These are phyloP conservation scores for Aspergillus niger DNA, from an alignment of 2,329 filamentous ascomycete genomes.

Conservation along the genomic window DNA sequence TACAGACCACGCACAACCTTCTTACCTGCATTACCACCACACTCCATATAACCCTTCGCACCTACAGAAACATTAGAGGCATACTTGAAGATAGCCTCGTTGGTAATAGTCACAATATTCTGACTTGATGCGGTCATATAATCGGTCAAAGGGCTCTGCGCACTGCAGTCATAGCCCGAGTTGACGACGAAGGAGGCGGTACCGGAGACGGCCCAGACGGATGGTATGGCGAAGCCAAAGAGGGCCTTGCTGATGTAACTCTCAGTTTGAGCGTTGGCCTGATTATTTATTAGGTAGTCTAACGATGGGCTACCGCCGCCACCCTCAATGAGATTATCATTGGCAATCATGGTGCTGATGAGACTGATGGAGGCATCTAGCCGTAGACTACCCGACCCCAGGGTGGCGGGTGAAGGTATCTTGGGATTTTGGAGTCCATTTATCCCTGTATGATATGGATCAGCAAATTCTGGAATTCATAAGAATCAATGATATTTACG, in stretches of 20 bases:
- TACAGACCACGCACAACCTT: conserved; percentile 1
- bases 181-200: neutral
- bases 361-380: neutral
- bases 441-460: no score
- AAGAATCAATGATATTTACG: no score
- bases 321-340: neutral
- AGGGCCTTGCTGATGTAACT: neutral
- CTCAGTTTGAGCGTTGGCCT: neutral
- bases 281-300: neutral
- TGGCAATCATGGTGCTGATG: neutral
- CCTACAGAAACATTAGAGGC: neutral
- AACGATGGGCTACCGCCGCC: neutral
- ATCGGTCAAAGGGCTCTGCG: neutral
- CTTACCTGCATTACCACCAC: neutral
- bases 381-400: no score
- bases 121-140: neutral
- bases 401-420: no score
- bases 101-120: conserved; percentile 1
- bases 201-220: neutral
- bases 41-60: conserved; percentile 1
- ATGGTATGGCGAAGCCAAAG: conserved; percentile 3
- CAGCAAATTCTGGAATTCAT: no score
- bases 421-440: no score
- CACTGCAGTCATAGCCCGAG: neutral
- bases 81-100: neutral